These are phyloP conservation scores for Pythium rhizo-oryzae DNA, from an alignment of 352 stramenopile genomes.

Conservation along the genomic window DNA sequence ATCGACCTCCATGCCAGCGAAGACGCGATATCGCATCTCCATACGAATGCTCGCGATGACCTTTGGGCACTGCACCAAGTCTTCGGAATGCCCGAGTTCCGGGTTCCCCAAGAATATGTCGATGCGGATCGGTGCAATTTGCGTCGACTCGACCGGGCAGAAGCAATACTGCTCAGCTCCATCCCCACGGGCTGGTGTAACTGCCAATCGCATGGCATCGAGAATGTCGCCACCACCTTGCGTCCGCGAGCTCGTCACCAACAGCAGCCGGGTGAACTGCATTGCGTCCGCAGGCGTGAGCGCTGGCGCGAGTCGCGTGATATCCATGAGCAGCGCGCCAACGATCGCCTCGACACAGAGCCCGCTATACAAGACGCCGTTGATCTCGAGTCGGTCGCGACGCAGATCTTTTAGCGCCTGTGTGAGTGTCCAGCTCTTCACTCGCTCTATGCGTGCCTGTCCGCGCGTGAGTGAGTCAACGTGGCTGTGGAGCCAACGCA, in stretches of 20 bases:
- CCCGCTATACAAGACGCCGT: conserved; percentile 40
- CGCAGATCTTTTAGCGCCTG: conserved; percentile 73
- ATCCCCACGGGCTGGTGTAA: conserved; percentile 14
- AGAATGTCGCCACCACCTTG: conserved; percentile 70
- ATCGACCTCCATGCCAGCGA: not conserved
- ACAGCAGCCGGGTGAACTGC: conserved; percentile 52
- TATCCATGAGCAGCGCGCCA: conserved; percentile 33
- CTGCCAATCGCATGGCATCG: conserved; percentile 57
- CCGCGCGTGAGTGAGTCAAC: conserved; percentile 41
- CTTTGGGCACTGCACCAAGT: not conserved
- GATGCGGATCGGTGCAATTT: conserved; percentile 50
- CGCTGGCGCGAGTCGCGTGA: conserved; percentile 11
- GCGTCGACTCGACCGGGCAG: conserved; percentile 42
- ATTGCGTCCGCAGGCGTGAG: conserved; percentile 52
- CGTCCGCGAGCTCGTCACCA: conserved; percentile 66
- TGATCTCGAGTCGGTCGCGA: conserved; percentile 61
- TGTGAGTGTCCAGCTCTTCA: conserved; percentile 51
- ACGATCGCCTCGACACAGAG: conserved; percentile 41
- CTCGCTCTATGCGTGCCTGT: conserved; percentile 39
- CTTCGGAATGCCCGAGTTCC: conserved; percentile 4
- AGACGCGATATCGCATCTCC: conserved; percentile 28
- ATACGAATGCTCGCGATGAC: conserved; percentile 22
- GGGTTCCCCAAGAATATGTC: conserved; percentile 13
- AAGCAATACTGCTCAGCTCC: conserved; percentile 45
- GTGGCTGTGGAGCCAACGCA: conserved; percentile 57